A percentile compares a stretch with the other conserved stretches of the same genome.
Evolutionary conservation across 306 rosid species (phyloP).

Genomic region (Phaseolus lunatus): DNA sequence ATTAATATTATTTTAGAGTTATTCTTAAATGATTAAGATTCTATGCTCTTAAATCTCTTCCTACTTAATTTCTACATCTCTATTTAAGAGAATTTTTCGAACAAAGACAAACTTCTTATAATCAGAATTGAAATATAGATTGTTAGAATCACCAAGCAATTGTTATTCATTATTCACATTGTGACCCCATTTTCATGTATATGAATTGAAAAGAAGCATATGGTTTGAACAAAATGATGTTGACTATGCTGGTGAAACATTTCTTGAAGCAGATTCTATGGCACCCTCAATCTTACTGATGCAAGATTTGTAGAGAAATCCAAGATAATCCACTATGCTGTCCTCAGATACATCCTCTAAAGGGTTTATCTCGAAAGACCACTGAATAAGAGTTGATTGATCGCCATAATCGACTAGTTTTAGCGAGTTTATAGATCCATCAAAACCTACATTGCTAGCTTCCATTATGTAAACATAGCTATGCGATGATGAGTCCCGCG

Average conservation of each 20-base stretch:
- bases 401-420: conserved; percentile 69
- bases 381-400: conserved; percentile 67
- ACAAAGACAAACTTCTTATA: no score
- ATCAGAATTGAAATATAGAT: conserved; percentile 17
- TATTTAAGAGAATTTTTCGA: not conserved
- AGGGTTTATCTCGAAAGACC: conserved; percentile 74
- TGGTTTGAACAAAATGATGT: conserved; percentile 23
- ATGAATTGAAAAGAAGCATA: conserved; percentile 27
- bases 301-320: conserved; percentile 78
- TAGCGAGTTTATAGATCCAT: conserved; percentile 71
- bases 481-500: conserved; percentile 58
- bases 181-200: not conserved
- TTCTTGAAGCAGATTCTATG: conserved; percentile 56
- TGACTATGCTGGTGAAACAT: conserved; percentile 38
- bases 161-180: conserved; percentile 22
- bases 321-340: conserved; percentile 66
- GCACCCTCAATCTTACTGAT: conserved; percentile 75
- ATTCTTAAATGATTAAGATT: not conserved
- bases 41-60: not conserved
- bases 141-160: not conserved
- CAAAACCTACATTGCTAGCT: conserved; percentile 81
- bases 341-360: conserved; percentile 62
- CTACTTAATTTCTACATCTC: not conserved
- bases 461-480: conserved; percentile 72
- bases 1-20: not conserved